These are phyloP conservation scores for Cyclotella cryptica DNA, from an alignment of 108 stramenopile genomes.

Conservation along the genomic window DNA sequence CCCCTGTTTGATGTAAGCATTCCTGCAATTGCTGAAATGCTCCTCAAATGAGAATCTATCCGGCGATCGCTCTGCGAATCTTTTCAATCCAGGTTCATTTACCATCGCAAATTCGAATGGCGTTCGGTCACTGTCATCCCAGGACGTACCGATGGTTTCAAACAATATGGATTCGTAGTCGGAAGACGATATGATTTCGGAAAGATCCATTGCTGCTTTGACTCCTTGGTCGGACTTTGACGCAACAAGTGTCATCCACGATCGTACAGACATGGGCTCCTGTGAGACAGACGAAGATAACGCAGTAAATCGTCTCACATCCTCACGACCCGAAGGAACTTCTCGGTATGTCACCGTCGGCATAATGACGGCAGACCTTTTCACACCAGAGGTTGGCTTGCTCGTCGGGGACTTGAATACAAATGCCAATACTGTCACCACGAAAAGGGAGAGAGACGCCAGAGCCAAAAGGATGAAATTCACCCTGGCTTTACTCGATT, in stretches of 20 bases:
- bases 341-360: constrained; percentile 28
- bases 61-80: constrained; percentile 61
- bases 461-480: not conserved
- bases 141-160: constrained; percentile 45
- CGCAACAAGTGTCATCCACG: constrained; percentile 45
- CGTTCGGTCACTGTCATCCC: constrained; percentile 2
- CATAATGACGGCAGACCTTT: not conserved
- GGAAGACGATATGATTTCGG: constrained; percentile 39
- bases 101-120: constrained; percentile 79
- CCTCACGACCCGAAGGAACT: constrained; percentile 33
- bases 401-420: not conserved
- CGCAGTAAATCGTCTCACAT: constrained; percentile 32
- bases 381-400: not conserved
- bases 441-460: not conserved
- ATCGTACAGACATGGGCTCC: constrained; percentile 25
- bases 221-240: constrained; percentile 19
- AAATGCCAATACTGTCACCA: not conserved
- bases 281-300: not conserved
- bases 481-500: too few species aligned
- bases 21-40: constrained; percentile 31
- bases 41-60: constrained; percentile 64
- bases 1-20: not conserved
- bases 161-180: constrained; percentile 44
- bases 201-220: constrained; percentile 33
- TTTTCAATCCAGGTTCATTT: constrained; percentile 42